These are phyloP conservation scores for Candida nemodendra DNA, from an alignment of 805 yeast species.

Conservation along the genomic window DNA sequence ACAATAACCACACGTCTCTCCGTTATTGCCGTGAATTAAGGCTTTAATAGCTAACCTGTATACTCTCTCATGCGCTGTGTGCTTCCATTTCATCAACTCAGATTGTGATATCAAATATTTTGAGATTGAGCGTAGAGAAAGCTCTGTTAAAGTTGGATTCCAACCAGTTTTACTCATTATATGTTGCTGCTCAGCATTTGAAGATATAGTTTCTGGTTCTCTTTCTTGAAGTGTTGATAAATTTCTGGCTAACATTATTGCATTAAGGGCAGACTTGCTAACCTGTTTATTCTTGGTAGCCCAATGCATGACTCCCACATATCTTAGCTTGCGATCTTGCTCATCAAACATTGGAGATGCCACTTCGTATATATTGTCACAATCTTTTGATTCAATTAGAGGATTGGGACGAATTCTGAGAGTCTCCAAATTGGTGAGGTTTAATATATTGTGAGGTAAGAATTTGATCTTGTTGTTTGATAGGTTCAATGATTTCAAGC, in stretches of 20 bases:
- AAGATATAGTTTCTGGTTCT: conserved; percentile 18
- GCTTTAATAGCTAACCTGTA: conserved; percentile 51
- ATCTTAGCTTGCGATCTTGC: conserved; percentile 18
- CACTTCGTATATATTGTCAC: conserved; percentile 11
- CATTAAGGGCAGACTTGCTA: conserved; percentile 19
- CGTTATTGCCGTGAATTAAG: conserved; percentile 48
- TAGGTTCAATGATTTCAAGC: conserved; percentile 50
- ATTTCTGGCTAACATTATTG: conserved; percentile 29
- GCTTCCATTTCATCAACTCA: conserved; percentile 56
- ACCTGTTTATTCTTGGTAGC: conserved; percentile 24
- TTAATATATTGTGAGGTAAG: conserved; percentile 53
- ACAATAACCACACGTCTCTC: conserved; percentile 56
- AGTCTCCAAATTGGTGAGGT: conserved; percentile 40
- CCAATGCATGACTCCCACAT: conserved; percentile 31
- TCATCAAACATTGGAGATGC: conserved; percentile 25
- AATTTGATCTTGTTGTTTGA: conserved; percentile 49
- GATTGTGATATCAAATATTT: conserved; percentile 51
- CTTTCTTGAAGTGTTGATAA: conserved; percentile 34
- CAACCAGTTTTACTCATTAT: conserved; percentile 21
- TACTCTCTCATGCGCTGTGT: conserved; percentile 41
- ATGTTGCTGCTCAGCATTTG: conserved; percentile 16
- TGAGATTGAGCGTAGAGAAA: conserved; percentile 49
- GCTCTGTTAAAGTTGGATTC: conserved; percentile 46
- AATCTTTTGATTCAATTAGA: conserved; percentile 27
- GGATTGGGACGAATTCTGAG: conserved; percentile 60